Conservation (phyloP, 2,329 filamentous ascomycete genomes). For the Sarocladium oryzae region DNA sequence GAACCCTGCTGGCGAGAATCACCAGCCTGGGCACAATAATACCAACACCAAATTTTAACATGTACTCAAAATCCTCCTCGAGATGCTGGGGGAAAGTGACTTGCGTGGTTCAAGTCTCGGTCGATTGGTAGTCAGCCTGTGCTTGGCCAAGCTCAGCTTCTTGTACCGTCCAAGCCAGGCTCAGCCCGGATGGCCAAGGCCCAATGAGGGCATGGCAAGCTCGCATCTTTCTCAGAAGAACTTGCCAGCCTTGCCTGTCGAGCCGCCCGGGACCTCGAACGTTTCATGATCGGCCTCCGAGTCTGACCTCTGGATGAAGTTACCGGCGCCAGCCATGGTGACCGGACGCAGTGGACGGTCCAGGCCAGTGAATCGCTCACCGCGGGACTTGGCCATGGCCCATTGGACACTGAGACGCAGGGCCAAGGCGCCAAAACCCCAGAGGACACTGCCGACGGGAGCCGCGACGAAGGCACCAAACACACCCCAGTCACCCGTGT, state of each 20-base stretch:
- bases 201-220: background rate
- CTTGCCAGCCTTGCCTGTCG: slow-evolving; percentile 38
- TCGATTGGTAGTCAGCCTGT: too few relatives aligned
- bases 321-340: background rate
- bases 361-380: slow-evolving; percentile 59
- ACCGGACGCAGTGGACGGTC: slow-evolving; percentile 42
- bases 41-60: background rate
- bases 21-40: slow-evolving; percentile 6
- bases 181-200: background rate
- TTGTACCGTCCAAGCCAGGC: too few relatives aligned
- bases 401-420: slow-evolving; percentile 56
- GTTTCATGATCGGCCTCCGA: slow-evolving; percentile 19
- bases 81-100: background rate
- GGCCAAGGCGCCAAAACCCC: slow-evolving; percentile 57
- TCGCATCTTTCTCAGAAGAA: slow-evolving; percentile 39
- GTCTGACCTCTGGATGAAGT: slow-evolving; percentile 10
- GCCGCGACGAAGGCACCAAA: slow-evolving; percentile 81
- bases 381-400: slow-evolving; percentile 47
- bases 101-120: too few relatives aligned
- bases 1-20: slow-evolving; percentile 3
- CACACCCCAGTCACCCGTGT: slow-evolving; percentile 70
- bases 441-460: slow-evolving; percentile 67
- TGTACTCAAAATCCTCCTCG: background rate
- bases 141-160: too few relatives aligned
- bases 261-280: slow-evolving; percentile 21